Evolutionary conservation across 306 rosid species (phyloP).

Genomic region (Mimosa pudica): DNA sequence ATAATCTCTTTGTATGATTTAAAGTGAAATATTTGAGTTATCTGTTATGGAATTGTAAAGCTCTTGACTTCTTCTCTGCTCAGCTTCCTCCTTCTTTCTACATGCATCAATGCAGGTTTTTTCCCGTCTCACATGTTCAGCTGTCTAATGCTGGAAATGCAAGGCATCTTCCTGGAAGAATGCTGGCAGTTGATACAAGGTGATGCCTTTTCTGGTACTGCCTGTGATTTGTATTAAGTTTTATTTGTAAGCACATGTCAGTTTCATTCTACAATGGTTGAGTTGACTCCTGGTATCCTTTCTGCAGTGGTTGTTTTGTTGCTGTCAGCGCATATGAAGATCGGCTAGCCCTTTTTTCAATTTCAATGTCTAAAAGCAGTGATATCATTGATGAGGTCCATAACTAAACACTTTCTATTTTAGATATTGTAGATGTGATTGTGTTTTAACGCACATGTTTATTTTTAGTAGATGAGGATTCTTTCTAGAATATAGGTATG

Average conservation of each 20-base stretch:
- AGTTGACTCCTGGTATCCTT: constrained; percentile 35
- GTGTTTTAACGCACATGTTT: constrained; percentile 20
- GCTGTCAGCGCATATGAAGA: constrained; percentile 90
- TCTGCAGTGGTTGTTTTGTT: constrained; percentile 90
- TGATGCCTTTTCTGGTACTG: constrained; percentile 38
- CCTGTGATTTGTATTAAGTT: constrained; percentile 18
- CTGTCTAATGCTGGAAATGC: constrained; percentile 82
- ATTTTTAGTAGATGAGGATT: constrained; percentile 18
- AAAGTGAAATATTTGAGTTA: neutral
- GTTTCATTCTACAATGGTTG: neutral
- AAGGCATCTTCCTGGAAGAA: constrained; percentile 78
- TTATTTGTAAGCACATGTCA: constrained; percentile 9
- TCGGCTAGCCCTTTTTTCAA: constrained; percentile 77
- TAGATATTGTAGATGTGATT: constrained; percentile 32
- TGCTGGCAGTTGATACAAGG: constrained; percentile 84
- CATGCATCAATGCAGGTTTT: constrained; percentile 60
- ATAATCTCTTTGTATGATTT: constrained; percentile 1
- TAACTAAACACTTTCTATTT: constrained; percentile 30
- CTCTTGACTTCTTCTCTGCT: neutral
- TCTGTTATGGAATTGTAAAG: neutral
- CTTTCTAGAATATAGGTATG: constrained; percentile 22
- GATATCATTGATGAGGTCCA: constrained; percentile 80
- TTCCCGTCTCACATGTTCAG: constrained; percentile 71
- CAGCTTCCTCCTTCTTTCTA: constrained; percentile 23
- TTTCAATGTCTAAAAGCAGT: constrained; percentile 60